A percentile compares a stretch with the other conserved stretches of the same genome.
These are phyloP conservation scores for Fusarium odoratissimum DNA, from an alignment of 2,329 filamentous ascomycete species.

Conservation along the genomic window DNA sequence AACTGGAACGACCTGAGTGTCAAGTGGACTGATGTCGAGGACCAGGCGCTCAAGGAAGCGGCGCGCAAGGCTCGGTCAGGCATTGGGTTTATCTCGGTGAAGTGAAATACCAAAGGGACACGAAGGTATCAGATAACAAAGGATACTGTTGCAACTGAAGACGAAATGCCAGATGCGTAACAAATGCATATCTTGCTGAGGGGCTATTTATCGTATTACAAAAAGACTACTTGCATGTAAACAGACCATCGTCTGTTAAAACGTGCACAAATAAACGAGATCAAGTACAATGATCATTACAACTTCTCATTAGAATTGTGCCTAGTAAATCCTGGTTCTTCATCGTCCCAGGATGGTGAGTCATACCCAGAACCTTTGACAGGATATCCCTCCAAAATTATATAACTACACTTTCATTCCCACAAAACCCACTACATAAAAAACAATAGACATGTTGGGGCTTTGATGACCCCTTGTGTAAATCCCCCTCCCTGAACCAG, in stretches of 20 bases:
- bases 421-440: conserved; percentile 8
- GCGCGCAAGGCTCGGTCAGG: conserved; percentile 69
- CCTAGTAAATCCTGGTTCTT: conserved; percentile 7
- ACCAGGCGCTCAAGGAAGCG: conserved; percentile 70
- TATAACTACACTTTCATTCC: conserved; percentile 24
- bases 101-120: conserved; percentile 54
- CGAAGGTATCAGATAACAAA: background rate
- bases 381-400: conserved; percentile 16
- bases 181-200: background rate
- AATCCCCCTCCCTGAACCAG: conserved; percentile 25
- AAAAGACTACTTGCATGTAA: background rate
- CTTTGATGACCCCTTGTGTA: conserved; percentile 12
- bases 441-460: conserved; percentile 24
- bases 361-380: conserved; percentile 8
- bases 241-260: background rate
- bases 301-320: conserved; percentile 35
- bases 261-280: background rate
- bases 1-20: conserved; percentile 76
- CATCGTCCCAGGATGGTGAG: conserved; percentile 4
- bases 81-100: conserved; percentile 73
- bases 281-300: conserved; percentile 37
- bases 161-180: background rate
- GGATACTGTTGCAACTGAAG: background rate
- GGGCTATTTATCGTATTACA: background rate
- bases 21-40: conserved; percentile 75